Evolutionary conservation across 768 basidiomycete genomes (phyloP).

Genomic region (Trametopsis cervina): DNA sequence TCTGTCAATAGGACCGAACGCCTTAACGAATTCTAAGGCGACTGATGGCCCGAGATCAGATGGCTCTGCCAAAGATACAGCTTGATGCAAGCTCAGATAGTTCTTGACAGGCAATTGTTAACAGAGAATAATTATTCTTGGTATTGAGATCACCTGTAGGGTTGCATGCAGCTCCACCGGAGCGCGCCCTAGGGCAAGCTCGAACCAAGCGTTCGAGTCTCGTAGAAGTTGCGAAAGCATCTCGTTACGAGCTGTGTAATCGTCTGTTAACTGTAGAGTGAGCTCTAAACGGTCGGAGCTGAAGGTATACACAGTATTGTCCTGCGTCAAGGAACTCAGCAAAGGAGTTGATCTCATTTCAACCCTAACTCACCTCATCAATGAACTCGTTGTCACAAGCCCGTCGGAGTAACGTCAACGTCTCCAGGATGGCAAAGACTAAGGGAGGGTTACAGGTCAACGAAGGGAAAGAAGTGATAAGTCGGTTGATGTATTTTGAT

Average conservation of each 20-base stretch:
- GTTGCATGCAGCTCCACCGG: constrained; percentile 91
- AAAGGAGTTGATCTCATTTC: background rate
- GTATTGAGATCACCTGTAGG: constrained; percentile 49
- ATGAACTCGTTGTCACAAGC: constrained; percentile 87
- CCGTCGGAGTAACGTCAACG: constrained; percentile 79
- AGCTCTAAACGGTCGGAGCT: constrained; percentile 70
- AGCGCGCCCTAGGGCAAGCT: constrained; percentile 77
- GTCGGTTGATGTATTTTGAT: constrained; percentile 71
- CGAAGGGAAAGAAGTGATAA: constrained; percentile 90
- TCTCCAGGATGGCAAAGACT: constrained; percentile 86
- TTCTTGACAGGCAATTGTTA: constrained; percentile 41
- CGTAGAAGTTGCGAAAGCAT: constrained; percentile 71
- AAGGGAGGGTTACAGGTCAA: constrained; percentile 87
- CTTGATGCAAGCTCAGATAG: constrained; percentile 77
- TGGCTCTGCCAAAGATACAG: constrained; percentile 59
- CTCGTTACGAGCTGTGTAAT: constrained; percentile 78
- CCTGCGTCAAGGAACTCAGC: constrained; percentile 42
- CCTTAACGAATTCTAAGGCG: constrained; percentile 80
- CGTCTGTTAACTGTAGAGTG: constrained; percentile 76
- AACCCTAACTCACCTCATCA: constrained; percentile 60
- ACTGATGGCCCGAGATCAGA: constrained; percentile 90
- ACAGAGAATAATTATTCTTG: background rate
- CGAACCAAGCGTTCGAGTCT: constrained; percentile 79
- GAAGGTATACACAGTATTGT: constrained; percentile 82
- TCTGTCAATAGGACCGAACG: constrained; percentile 69